Conservation (phyloP, 306 rosid genomes). For the Hippophae gyantsensis region DNA sequence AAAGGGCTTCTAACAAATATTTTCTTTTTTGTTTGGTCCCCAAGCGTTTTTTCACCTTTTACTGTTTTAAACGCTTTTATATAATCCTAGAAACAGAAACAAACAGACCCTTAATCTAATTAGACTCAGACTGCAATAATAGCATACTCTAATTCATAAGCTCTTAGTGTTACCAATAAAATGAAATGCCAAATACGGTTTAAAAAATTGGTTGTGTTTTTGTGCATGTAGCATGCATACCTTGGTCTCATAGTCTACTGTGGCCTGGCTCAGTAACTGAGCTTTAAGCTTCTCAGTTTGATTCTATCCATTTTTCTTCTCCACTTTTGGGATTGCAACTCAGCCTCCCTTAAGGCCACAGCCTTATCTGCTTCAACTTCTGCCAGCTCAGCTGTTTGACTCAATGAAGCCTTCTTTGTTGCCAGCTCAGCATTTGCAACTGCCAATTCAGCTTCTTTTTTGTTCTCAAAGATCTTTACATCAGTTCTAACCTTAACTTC, state of each 20-base stretch:
- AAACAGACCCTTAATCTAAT: no score
- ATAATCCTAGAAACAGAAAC: no score
- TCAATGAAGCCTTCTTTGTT: conserved; percentile 28
- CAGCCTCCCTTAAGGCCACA: conserved; percentile 30
- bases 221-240: not conserved
- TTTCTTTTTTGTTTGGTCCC: no score
- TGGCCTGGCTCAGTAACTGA: conserved; percentile 28
- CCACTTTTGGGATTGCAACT: conserved; percentile 24
- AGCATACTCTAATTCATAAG: no score
- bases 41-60: no score
- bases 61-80: no score
- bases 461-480: conserved; percentile 33
- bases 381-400: conserved; percentile 20
- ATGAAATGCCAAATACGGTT: no score
- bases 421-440: conserved; percentile 27
- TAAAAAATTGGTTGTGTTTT: no score
- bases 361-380: conserved; percentile 27
- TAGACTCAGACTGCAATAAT: no score
- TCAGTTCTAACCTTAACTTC: conserved; percentile 22
- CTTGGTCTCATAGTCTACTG: conserved; percentile 35
- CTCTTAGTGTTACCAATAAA: no score
- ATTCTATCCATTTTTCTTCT: conserved; percentile 29
- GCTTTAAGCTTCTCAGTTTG: conserved; percentile 32
- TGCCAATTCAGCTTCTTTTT: conserved; percentile 31
- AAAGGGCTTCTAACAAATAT: no score